Evolutionary conservation across 495 filamentous ascomycete genomes (phyloP).

Genomic region (Massariosphaeria phaeospora): DNA sequence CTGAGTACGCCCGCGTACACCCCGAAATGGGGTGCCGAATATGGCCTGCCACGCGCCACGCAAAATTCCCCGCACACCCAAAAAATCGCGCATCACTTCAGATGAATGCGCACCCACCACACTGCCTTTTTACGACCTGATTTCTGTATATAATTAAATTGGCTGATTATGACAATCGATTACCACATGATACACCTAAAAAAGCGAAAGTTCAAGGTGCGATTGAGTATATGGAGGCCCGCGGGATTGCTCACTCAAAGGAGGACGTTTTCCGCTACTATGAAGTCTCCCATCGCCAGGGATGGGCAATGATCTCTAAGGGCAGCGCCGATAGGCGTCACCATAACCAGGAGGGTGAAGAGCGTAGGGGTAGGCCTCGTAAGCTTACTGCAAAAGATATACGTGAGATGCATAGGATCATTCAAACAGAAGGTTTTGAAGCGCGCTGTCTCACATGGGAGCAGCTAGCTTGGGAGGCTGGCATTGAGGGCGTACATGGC

Average conservation of each 20-base stretch:
- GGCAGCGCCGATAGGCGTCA: neutral
- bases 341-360: neutral
- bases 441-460: slow-evolving; percentile 2
- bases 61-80: neutral
- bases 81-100: neutral
- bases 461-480: slow-evolving; percentile 1
- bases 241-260: neutral
- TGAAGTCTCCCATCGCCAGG: slow-evolving; percentile 2
- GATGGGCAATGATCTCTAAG: neutral
- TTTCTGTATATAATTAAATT: neutral
- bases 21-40: no score
- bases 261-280: slow-evolving; percentile 7
- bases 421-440: slow-evolving; percentile 5
- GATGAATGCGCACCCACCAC: neutral
- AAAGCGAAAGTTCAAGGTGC: slow-evolving; percentile 2
- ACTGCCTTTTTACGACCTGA: neutral
- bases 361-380: neutral
- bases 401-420: neutral
- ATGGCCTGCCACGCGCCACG: neutral
- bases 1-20: no score
- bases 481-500: neutral
- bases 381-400: neutral
- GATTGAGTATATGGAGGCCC: slow-evolving; percentile 5
- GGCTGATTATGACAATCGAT: neutral
- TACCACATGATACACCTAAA: neutral